A percentile compares a stretch with the other conserved stretches of the same genome.
These are phyloP conservation scores for Trichoderma semiorbis DNA, from an alignment of 2,329 filamentous ascomycete genomes.

Conservation along the genomic window DNA sequence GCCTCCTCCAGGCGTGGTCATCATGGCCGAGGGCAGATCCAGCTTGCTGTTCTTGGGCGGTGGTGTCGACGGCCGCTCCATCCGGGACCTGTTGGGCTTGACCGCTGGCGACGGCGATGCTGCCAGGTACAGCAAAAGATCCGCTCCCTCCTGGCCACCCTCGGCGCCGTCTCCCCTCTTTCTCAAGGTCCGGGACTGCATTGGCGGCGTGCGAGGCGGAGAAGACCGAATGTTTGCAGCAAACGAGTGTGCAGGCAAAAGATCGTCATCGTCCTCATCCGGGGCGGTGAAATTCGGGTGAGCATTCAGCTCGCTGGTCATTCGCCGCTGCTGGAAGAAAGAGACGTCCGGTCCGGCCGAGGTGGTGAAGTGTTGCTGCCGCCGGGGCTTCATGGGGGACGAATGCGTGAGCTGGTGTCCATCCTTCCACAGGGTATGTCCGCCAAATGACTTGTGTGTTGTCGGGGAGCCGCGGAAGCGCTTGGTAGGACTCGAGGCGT, in stretches of 20 bases:
- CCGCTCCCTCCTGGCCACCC: slow-evolving; percentile 73
- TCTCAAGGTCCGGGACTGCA: slow-evolving; percentile 52
- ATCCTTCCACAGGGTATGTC: slow-evolving; percentile 69
- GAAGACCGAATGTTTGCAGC: slow-evolving; percentile 66
- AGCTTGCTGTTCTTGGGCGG: slow-evolving; percentile 65
- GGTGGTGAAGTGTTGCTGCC: slow-evolving; percentile 71
- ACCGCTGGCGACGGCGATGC: slow-evolving; percentile 86
- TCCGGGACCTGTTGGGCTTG: slow-evolving; percentile 44
- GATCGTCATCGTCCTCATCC: slow-evolving; percentile 79
- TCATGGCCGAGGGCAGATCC: slow-evolving; percentile 77
- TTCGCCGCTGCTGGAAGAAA: slow-evolving; percentile 69
- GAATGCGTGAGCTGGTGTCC: slow-evolving; percentile 72
- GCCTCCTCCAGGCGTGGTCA: slow-evolving; percentile 76
- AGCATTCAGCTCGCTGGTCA: slow-evolving; percentile 57
- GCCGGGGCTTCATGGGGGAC: slow-evolving; percentile 76
- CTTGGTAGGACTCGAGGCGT: slow-evolving; percentile 59
- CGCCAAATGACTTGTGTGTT: slow-evolving; percentile 54
- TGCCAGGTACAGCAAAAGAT: slow-evolving; percentile 78
- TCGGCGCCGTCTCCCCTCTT: slow-evolving; percentile 48
- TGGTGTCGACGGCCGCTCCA: slow-evolving; percentile 73
- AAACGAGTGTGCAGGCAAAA: slow-evolving; percentile 75
- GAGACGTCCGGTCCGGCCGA: slow-evolving; percentile 69
- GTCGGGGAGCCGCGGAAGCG: slow-evolving; percentile 64
- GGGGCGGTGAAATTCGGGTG: slow-evolving; percentile 59
- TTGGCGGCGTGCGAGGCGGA: slow-evolving; percentile 78